Conservation (phyloP, 345 rosid genomes). For the Rhodomyrtus tomentosa region DNA sequence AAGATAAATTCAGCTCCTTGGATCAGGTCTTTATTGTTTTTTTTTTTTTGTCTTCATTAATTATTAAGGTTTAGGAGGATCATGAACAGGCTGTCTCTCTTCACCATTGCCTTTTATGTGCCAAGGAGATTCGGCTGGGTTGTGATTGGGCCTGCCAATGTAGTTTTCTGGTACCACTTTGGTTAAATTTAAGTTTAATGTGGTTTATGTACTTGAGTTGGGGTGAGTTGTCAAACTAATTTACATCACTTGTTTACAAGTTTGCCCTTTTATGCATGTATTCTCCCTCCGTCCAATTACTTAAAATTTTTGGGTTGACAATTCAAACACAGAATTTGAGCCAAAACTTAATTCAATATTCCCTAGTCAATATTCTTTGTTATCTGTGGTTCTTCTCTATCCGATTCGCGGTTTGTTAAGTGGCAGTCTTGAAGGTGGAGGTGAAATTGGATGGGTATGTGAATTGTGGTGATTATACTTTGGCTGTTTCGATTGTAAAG, state of each 20-base stretch:
- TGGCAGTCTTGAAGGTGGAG: background rate
- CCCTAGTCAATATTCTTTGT: background rate
- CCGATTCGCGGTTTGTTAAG: background rate
- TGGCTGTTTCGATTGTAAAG: background rate
- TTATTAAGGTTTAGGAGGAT: background rate
- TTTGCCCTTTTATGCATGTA: background rate
- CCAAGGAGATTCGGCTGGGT: background rate
- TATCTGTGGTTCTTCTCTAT: background rate
- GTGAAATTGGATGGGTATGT: background rate
- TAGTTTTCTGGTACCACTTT: background rate
- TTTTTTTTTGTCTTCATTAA: background rate
- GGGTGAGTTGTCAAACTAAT: background rate
- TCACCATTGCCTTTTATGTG: background rate
- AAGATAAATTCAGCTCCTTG: slow-evolving; percentile 58
- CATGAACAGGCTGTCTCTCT: background rate
- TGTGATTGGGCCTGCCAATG: background rate
- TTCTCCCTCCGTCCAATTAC: background rate
- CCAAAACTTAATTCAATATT: background rate
- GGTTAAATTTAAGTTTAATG: background rate
- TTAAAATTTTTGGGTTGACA: background rate
- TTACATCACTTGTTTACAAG: background rate
- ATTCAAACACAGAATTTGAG: background rate
- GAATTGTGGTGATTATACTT: background rate
- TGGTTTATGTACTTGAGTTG: background rate
- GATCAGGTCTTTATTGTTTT: slow-evolving; percentile 45